Conservation (phyloP, 2,329 filamentous ascomycete species). For the Fusarium luffae region DNA sequence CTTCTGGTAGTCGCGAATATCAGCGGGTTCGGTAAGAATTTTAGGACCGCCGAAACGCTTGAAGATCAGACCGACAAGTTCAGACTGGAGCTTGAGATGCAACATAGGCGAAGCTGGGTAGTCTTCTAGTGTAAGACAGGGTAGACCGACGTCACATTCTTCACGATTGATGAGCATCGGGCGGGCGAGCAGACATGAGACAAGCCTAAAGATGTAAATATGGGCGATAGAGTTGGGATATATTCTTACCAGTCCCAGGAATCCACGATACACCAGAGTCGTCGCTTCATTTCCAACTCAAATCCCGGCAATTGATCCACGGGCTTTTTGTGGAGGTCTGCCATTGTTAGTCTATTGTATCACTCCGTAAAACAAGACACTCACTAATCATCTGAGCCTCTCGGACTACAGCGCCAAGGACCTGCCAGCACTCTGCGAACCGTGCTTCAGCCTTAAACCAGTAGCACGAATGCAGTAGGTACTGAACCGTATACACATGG, state of each 20-base stretch:
- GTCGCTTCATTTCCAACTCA: constrained; percentile 23
- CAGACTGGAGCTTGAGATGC: constrained; percentile 23
- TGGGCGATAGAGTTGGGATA: rapidly evolving
- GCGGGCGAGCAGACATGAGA: constrained; percentile 8
- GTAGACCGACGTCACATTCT: constrained; percentile 21
- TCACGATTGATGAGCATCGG: constrained; percentile 25
- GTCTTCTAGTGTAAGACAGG: constrained; percentile 12
- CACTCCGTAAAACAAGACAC: rapidly evolving
- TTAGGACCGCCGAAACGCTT: constrained; percentile 17
- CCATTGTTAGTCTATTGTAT: rapidly evolving
- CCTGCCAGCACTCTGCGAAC: constrained; percentile 27
- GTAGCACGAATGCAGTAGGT: constrained; percentile 19
- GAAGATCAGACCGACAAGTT: constrained; percentile 22
- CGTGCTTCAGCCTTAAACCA: constrained; percentile 28
- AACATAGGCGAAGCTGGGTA: constrained; percentile 25
- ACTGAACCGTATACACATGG: constrained; percentile 17
- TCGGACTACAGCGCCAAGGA: constrained; percentile 13
- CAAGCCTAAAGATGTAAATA: constrained; percentile 4
- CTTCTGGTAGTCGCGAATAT: constrained; percentile 12
- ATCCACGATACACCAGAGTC: constrained; percentile 24
- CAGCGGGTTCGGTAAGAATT: neutral
- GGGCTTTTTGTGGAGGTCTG: constrained; percentile 21
- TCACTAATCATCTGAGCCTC: constrained; percentile 29
- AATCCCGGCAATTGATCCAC: constrained; percentile 1
- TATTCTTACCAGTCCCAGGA: constrained; percentile 20